A percentile compares a stretch with the other conserved stretches of the same genome.
phyloP scores from a whole-genome alignment of 768 basidiomycete genomes.

The Suillus plorans region DNA sequence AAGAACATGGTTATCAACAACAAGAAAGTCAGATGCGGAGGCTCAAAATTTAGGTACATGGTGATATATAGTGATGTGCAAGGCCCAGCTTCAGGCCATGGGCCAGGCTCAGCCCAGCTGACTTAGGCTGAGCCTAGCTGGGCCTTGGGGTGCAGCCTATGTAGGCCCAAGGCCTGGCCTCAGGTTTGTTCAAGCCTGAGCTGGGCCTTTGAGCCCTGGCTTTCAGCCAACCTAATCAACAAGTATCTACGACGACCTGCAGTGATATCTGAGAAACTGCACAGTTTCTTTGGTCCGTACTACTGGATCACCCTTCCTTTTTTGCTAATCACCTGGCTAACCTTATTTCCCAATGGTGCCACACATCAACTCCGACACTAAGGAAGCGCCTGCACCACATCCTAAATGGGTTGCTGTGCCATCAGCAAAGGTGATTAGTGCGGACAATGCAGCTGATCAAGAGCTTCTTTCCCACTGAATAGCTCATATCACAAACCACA shows the following conservation, averaged over 20 bases:
- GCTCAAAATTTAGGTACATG: no score
- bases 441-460: neutral
- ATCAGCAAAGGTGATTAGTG: neutral
- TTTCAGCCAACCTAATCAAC: neutral
- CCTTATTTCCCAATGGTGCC: neutral
- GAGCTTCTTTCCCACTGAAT: neutral
- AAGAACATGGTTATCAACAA: neutral
- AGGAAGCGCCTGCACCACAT: neutral
- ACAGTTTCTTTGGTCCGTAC: neutral
- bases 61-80: constrained; percentile 1
- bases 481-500: neutral
- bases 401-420: neutral
- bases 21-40: neutral
- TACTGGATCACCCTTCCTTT: neutral
- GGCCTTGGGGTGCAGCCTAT: neutral
- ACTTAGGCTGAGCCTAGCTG: neutral
- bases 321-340: neutral
- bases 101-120: neutral
- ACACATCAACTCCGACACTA: neutral
- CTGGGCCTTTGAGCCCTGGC: neutral
- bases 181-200: neutral
- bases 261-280: neutral
- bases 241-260: neutral
- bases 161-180: neutral
- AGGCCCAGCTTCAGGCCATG: neutral